Base-by-base conservation (phyloP, 306 rosid genomes). In the Fragaria iinumae region DNA sequence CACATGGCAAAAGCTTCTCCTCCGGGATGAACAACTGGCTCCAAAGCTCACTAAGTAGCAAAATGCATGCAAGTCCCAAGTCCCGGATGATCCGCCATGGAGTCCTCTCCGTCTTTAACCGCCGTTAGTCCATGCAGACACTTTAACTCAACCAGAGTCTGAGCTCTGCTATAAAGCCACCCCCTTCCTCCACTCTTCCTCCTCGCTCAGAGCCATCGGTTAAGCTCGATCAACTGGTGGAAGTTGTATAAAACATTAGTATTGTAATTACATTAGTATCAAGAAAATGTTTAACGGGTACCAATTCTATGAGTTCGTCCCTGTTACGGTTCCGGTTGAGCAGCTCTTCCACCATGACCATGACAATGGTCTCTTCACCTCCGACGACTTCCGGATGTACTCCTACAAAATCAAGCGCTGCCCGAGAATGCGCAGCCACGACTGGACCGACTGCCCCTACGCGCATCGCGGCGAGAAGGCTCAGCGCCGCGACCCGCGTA, bases 381-480 rank as follows among this genome's bases (percentile, higher is more conserved):
- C 91, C 8, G 89, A 87, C 60, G 87, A 85, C 60, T 87, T 87
- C 82, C 88, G 91, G 13, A 87, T 87, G 91, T 87, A 27, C 74
- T 74, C 77, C 3, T 85, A 68, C 85, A 87, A 87, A 83, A 79
- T 87, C 77, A 81, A 76, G 76, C 85, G 87, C 39, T 87, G 91
- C 49, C 87, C 87, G 20, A 74, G 85, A 43, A 44, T 64, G 53
- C 76, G 85, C 12, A 81, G 84, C 83, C 91, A 87, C 63, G 89
- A 87, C 78, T 87, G 91, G 91, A 87, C 89, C 3, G 81, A 81
- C 47, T 85, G 91, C 71, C 91, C 91, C 14, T 87, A 75, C 74
- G 89, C 91, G 13, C 91, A 87, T 85, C 85, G 84, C 0, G 89
- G 87, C 62, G 89, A 85, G 78, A 87, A 85, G 79, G 91, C 91